Evolutionary conservation across 2,329 filamentous ascomycete genomes (phyloP).

Genomic region (Pseudonectria foliicola): DNA sequence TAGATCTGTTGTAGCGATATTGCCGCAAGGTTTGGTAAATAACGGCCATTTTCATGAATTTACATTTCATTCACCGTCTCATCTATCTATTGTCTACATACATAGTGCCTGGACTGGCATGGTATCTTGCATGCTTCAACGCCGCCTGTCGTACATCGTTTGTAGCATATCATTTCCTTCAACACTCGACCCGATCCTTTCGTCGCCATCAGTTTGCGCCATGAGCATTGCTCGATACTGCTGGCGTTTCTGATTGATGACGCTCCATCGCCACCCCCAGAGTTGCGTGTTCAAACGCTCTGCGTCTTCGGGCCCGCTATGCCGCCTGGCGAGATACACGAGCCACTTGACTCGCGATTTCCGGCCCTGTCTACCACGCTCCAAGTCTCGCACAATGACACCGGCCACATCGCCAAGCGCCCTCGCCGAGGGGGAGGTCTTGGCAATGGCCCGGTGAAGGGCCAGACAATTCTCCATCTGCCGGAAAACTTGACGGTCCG

Average conservation of each 20-base stretch:
- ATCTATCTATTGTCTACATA: no score
- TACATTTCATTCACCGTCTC: no score
- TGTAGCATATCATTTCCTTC: no score
- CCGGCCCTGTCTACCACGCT: conserved; percentile 26
- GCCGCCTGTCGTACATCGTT: no score
- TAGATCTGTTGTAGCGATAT: no score
- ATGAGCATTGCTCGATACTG: background rate
- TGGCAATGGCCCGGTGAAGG: conserved; percentile 16
- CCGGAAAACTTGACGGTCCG: conserved; percentile 24
- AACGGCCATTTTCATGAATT: no score
- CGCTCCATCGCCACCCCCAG: conserved; percentile 17
- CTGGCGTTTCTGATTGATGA: conserved; percentile 2
- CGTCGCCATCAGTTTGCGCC: no score
- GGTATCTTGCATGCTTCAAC: no score
- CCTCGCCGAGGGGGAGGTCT: conserved; percentile 14
- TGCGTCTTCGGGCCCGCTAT: conserved; percentile 14
- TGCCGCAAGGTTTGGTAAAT: no score
- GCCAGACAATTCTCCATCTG: conserved; percentile 21
- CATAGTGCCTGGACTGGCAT: no score
- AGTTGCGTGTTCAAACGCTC: conserved; percentile 7
- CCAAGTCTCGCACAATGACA: conserved; percentile 27
- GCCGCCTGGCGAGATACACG: conserved; percentile 14
- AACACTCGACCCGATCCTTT: background rate
- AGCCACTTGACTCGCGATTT: conserved; percentile 25
- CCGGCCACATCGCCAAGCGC: conserved; percentile 21